Evolutionary conservation across 2,329 filamentous ascomycete genomes (phyloP).

Genomic region (Dactylellina leptospora): DNA sequence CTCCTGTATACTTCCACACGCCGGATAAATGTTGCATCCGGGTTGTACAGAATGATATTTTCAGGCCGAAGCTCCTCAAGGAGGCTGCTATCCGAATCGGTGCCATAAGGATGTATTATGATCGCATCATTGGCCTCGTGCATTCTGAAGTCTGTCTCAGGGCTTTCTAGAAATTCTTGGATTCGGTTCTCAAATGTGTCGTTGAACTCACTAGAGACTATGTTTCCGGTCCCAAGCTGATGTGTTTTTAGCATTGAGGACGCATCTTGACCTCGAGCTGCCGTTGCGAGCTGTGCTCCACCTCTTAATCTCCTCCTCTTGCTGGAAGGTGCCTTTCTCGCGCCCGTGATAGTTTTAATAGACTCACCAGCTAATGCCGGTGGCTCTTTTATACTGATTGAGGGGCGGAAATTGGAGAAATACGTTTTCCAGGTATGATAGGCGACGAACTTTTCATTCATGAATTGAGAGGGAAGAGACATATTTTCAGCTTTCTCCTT

Average conservation of each 20-base stretch:
- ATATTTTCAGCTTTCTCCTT: constrained; percentile 61
- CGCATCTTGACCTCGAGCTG: constrained; percentile 64
- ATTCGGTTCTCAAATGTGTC: constrained; percentile 79
- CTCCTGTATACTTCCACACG: constrained; percentile 88
- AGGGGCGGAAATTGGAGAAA: constrained; percentile 78
- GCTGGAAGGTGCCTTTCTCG: constrained; percentile 73
- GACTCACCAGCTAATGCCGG: constrained; percentile 54
- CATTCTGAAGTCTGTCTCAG: constrained; percentile 90
- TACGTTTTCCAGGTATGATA: constrained; percentile 92
- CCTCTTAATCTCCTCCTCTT: constrained; percentile 87
- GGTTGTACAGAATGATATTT: constrained; percentile 99
- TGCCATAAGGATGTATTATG: constrained; percentile 90
- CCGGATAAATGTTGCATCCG: constrained; percentile 91
- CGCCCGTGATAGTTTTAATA: constrained; percentile 30
- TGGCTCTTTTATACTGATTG: constrained; percentile 54
- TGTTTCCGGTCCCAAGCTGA: constrained; percentile 58
- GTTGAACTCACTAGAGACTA: constrained; percentile 64
- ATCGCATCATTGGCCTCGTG: constrained; percentile 91
- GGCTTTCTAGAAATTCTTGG: constrained; percentile 80
- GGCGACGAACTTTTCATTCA: constrained; percentile 83
- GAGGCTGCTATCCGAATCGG: constrained; percentile 95
- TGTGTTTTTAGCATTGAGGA: constrained; percentile 61
- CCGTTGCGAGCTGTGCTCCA: constrained; percentile 65
- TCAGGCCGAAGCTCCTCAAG: constrained; percentile 91
- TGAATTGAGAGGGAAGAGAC: constrained; percentile 59